These are phyloP conservation scores for Chytridium lagenaria DNA, from an alignment of 371 early-diverging fungal species.

Conservation along the genomic window DNA sequence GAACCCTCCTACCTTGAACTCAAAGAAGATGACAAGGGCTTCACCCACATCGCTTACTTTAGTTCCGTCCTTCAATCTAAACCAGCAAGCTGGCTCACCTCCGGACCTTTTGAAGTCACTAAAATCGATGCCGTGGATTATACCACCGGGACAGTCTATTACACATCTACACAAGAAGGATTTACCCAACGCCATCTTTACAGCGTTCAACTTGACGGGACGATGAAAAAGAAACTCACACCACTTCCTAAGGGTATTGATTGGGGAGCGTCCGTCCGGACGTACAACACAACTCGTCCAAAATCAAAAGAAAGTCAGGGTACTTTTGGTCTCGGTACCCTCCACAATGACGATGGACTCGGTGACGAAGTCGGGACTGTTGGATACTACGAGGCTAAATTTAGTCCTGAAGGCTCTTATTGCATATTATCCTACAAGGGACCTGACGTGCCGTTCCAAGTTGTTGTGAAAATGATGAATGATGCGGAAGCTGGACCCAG, in stretches of 20 bases:
- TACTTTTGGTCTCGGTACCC: background rate
- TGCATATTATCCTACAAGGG: constrained; percentile 82
- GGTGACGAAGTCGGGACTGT: constrained; percentile 34
- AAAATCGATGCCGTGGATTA: constrained; percentile 64
- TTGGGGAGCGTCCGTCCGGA: constrained; percentile 22
- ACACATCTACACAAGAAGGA: constrained; percentile 65
- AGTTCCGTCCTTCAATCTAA: constrained; percentile 49
- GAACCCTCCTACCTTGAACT: constrained; percentile 79
- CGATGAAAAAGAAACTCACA: constrained; percentile 53
- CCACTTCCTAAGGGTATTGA: constrained; percentile 42
- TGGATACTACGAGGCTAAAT: constrained; percentile 75
- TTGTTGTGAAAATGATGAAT: constrained; percentile 28
- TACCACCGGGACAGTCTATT: constrained; percentile 64
- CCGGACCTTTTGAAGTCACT: constrained; percentile 86
- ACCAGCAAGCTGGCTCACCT: constrained; percentile 77
- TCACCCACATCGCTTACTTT: constrained; percentile 83
- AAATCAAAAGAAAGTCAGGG: constrained; percentile 7
- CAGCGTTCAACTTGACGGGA: constrained; percentile 58
- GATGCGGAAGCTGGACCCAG: background rate
- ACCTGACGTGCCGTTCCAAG: constrained; percentile 80
- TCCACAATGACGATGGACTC: constrained; percentile 10
- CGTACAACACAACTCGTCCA: constrained; percentile 19
- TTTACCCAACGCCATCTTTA: constrained; percentile 83
- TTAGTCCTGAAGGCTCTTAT: constrained; percentile 78
- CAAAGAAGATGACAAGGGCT: constrained; percentile 76